phyloP scores from a whole-genome alignment of 2,329 filamentous ascomycete genomes.

The Taxawa tesnikishii region DNA sequence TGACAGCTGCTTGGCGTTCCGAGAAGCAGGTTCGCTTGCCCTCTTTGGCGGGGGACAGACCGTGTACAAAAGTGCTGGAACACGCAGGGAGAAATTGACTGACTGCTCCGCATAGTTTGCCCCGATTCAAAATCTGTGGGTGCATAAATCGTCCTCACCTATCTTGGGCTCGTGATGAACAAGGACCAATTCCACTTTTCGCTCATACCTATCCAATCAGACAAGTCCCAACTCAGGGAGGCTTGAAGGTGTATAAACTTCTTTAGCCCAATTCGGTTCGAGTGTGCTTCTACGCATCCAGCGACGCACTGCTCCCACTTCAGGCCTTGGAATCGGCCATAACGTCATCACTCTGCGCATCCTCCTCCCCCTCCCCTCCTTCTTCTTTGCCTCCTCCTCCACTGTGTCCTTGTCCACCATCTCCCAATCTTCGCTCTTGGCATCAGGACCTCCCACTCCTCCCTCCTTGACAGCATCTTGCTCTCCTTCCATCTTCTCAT shows the following conservation, averaged over 20 bases:
- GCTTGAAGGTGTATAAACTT: too few species aligned
- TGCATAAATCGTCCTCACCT: too few species aligned
- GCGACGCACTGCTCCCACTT: constrained; percentile 1
- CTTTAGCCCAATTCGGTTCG: too few species aligned
- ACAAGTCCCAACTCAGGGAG: too few species aligned
- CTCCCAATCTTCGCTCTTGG: constrained; percentile 3
- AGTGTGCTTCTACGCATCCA: constrained; percentile 3
- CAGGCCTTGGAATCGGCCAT: background rate
- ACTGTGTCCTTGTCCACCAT: background rate
- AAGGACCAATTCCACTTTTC: too few species aligned
- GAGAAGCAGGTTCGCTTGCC: constrained; percentile 1
- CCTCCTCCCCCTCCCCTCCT: background rate
- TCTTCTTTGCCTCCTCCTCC: background rate
- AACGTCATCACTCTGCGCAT: background rate
- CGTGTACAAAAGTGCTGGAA: background rate
- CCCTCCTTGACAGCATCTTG: background rate
- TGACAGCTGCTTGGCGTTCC: background rate
- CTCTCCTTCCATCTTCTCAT: constrained; percentile 1
- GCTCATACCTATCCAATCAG: too few species aligned
- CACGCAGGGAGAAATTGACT: constrained; percentile 2
- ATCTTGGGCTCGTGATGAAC: too few species aligned
- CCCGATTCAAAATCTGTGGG: background rate
- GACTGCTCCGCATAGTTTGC: background rate
- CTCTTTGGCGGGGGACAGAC: constrained; percentile 1
- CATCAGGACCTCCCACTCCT: background rate